Evolutionary conservation across 2,329 filamentous ascomycete species (phyloP), one percentile per base, ranked within the genome.

Genomic region (Beauveria medogensis): DNA sequence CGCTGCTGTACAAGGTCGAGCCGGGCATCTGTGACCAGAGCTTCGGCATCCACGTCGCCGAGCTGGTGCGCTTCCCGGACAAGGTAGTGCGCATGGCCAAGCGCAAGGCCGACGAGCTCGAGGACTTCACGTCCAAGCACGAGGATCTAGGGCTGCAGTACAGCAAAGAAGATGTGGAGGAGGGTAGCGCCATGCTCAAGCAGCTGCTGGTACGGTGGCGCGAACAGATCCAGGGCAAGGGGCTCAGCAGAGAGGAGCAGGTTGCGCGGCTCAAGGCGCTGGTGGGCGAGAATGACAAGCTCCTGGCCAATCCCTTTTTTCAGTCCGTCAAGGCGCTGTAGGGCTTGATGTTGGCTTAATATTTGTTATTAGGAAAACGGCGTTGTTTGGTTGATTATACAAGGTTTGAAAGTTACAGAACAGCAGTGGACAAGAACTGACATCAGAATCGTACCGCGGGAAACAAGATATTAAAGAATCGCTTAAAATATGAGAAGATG

Each of bases 61-160:
- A 99, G 77, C 83, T 99, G 6, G 94, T 99, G 22, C 86, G 92
- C 50, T 99, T 99, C 77, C 94, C 94, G 0, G 88, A 91, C 67
- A 99, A 99, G 77, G 95, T 99, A 18, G 90, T 99, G 63, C 91
- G 92, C 65, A 99, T 99, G 95, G 94, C 94, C n/a, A 96, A 96
- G 77, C 85, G 94, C 67, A 99, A 99, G 78, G 94, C 94, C 0
- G 94, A 97, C 73, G 95, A 99, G 79, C 81, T 99, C 41, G 94
- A 99, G 73, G 94, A 99, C 72, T 99, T 99, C 69, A 89, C 90
- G 0, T 84, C 84, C 55, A 92, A 92, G 75, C 86, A 90, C 67
- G 87, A 90, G 64, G 80, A 81, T 50, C 68, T 80, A 7, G 78
- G 77, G 16, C 73, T 82, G 48, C 77, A 83, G 66, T 91, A 91